Base-by-base conservation (phyloP, 2,329 filamentous ascomycete genomes). In the Colletotrichum scovillei region DNA sequence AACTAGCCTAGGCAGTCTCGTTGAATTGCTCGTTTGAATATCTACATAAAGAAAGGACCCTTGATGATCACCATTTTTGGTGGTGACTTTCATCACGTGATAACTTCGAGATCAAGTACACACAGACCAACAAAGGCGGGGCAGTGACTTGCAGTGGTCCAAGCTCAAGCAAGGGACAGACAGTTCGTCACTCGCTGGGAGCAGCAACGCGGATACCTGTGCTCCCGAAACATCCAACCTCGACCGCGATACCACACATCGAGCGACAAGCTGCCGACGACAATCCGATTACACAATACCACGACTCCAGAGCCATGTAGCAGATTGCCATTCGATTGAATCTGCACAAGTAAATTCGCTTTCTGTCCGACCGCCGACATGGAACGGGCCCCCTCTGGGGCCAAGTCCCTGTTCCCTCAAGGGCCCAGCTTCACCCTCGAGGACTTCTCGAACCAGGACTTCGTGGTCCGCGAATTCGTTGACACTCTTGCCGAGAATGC, bases 401-500 rank as follows among this genome's bases (percentile, higher is more conserved):
- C 90, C 77, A 89, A 92, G 84, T 88, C 91, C 76, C 88, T 95
- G 80, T 96, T 94, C 81, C 92, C 93, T 70, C 91, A 91, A 82
- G 94, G 92, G 52, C 94, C 94, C 74, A 93, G 89, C 82, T 98
- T 98, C 85, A 94, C 92, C 11, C 88, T 98, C 74, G 94, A 98
- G 57, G 95, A 95, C 84, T 95, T 95, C 83, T 94, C 94, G 70
- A 94, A 88, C 81, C 94, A 94, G 79, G 97, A 98, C 84, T 99
- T 98, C 80, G 98, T 98, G 75, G 96, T 98, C 76, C 95, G 97
- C 80, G 97, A 99, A 85, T 99, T 99, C 81, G 92, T 99, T 78
- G 97, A 99, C 82, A 91, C 92, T 64, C 91, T 99, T 71, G 97
- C 96, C 63, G 95, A 98, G 75, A 93, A 88, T 77, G 94, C 95